Evolutionary conservation across 169 alveolate species (phyloP), one percentile per base, ranked within the genome.

Genomic region (Cryptosporidium xiaoi): DNA sequence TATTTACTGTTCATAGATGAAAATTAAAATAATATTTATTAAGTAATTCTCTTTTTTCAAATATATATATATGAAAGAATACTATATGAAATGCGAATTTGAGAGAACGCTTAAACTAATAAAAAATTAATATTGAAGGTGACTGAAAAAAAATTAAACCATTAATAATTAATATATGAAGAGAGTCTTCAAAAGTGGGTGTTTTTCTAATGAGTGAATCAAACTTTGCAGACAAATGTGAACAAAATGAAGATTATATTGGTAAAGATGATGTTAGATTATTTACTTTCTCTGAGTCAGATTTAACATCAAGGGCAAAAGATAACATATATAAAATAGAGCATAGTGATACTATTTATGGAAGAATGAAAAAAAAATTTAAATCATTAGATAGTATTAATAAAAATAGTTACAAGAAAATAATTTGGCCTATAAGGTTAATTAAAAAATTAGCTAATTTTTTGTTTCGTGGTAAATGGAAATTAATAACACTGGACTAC

Each of bases 391-490:
- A 34, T 24, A 24, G 58, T 29, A 69, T 51, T 12, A 18, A 51
- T n/a, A 69, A 69, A 46, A 31, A 64, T 10, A 69, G 67, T n/a
- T 29, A 51, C 15, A 66, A 69, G 29, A 69, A 60, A 27, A 77
- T 77, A 56, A 60, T 40, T 40, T 56, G 53, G 36, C 87, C 87
- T 5, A 56, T 64, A 18, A 60, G 40, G 69, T 16, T 77, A 16
- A 18, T 77, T 36, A 51, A 62, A 16, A 62, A 44, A 56, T 62
- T 36, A 16, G 71, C 56, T 4, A 40, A 77, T 44, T 33, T 77
- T n/a, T 56, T 77, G 46, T 77, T 77, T 46, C 87, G 64, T 56
- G 87, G 87, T 5, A 77, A 34, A 60, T 77, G 87, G 87, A 77
- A 77, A 60, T 24, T 77, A 44, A 44, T 60, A 44, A 77, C 87